These are phyloP conservation scores for Populus trichocarpa DNA, from an alignment of 441 rosid species.

Conservation along the genomic window DNA sequence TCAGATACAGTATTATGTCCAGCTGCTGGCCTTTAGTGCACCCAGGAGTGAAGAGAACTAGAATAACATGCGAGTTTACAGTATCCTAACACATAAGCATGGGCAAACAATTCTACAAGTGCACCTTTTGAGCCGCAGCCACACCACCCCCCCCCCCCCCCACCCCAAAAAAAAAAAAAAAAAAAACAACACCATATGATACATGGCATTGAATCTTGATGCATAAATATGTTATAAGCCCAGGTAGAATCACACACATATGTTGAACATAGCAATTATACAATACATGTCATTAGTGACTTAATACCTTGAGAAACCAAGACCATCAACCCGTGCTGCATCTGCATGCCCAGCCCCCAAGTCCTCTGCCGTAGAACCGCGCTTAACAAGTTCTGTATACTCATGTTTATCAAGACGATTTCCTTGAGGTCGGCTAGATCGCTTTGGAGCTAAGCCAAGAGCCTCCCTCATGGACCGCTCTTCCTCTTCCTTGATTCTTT, in stretches of 20 bases:
- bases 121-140: no score
- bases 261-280: neutral
- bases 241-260: neutral
- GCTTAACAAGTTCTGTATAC: slow-evolving; percentile 81
- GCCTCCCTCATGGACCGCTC: slow-evolving; percentile 99
- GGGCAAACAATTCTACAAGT: neutral
- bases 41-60: neutral
- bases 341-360: slow-evolving; percentile 94
- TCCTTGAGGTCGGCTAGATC: slow-evolving; percentile 68
- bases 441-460: slow-evolving; percentile 93
- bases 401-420: slow-evolving; percentile 94
- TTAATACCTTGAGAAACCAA: slow-evolving; percentile 85
- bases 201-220: neutral
- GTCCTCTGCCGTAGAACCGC: slow-evolving; percentile 95
- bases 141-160: no score
- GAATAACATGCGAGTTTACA: neutral
- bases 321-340: slow-evolving; percentile 80
- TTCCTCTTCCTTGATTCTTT: slow-evolving; percentile 88
- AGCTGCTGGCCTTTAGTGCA: neutral
- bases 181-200: neutral
- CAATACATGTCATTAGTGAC: neutral
- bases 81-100: neutral
- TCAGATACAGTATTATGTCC: neutral
- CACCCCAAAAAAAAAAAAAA: no score
- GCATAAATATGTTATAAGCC: neutral